Evolutionary conservation across 2,329 filamentous ascomycete genomes (phyloP), one percentile per base, ranked within the genome.

Genomic region (Fusarium sp.): DNA sequence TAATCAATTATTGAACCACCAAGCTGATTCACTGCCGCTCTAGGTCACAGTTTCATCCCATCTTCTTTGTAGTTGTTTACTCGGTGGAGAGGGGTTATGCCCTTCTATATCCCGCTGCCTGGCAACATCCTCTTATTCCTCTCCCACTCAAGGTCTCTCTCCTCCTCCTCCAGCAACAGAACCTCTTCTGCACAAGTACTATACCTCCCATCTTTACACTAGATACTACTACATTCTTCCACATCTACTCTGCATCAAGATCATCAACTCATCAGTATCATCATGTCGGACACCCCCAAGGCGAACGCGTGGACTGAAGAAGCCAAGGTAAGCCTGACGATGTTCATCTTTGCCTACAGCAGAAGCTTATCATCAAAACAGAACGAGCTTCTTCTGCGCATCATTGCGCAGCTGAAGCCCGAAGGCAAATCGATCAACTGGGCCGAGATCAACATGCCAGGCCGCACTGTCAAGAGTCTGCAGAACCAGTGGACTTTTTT

Each of bases 401-500:
- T 78, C 49, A 66, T 78, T 14, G 64, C 68, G 4, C 73, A 75
- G 43, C 47, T 74, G 21, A 73, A 71, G 38, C 66, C 71, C 0
- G 71, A 73, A 3, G 73, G 73, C 3, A 72, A 68, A 11, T 15
- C 63, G 6, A 75, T 78, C 59, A 74, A 76, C 41, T 79, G 76
- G 76, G 52, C 57, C 2, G 60, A 58, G 4, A 65, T 79, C 23
- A 62, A 66, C 21, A 76, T 79, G 69, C 72, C 74, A 0, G 75
- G 73, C 0, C 75, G 77, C 8, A 78, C 75, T 2, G 53, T 65
- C 19, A 79, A 79, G 57, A 75, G 74, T 3, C 59, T 79, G 0
- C 68, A 75, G 58, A 73, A 75, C 37, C 69, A 72, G 51, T 79
- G 76, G 77, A 72, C 71, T 1, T 71, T 67, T 10, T 70, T 78